Conservation (phyloP, 2,329 filamentous ascomycete genomes). For the Beauveria sp. region DNA sequence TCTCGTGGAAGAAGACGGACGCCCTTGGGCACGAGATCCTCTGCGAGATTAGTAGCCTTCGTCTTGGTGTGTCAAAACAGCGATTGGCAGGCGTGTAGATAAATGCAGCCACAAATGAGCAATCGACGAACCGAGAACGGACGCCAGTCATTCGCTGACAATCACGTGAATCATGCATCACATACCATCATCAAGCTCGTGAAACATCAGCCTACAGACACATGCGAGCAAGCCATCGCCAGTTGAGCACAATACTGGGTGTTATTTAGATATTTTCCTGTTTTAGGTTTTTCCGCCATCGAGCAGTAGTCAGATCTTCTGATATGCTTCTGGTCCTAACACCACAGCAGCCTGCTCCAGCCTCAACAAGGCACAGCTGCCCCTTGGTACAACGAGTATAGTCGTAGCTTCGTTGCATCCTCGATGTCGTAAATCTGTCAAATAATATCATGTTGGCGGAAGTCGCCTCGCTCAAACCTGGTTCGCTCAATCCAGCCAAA, state of each 20-base stretch:
- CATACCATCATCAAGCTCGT: neutral
- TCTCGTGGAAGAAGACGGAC: too few species aligned
- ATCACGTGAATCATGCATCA: too few species aligned
- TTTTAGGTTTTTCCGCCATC: neutral
- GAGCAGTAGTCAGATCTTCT: neutral
- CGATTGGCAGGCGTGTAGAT: too few species aligned
- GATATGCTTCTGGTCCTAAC: neutral
- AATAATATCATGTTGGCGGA: slow-evolving; percentile 6
- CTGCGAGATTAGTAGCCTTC: too few species aligned
- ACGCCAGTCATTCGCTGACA: too few species aligned
- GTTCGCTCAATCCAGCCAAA: slow-evolving; percentile 7
- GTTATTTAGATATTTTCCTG: neutral
- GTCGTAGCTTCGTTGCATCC: slow-evolving; percentile 1
- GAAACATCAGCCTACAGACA: neutral
- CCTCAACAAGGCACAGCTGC: too few species aligned
- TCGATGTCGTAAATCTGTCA: slow-evolving; percentile 3
- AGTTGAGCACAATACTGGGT: neutral
- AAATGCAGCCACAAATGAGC: too few species aligned
- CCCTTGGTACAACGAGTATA: slow-evolving; percentile 6
- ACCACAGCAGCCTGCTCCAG: neutral
- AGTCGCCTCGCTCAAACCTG: slow-evolving; percentile 7
- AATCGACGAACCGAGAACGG: too few species aligned
- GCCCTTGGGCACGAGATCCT: too few species aligned
- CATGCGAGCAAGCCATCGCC: neutral
- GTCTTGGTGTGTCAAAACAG: neutral